Evolutionary conservation across 1,284 basidiomycete genomes (phyloP), one percentile per base, ranked within the genome.

Genomic region (Tilletia caries): DNA sequence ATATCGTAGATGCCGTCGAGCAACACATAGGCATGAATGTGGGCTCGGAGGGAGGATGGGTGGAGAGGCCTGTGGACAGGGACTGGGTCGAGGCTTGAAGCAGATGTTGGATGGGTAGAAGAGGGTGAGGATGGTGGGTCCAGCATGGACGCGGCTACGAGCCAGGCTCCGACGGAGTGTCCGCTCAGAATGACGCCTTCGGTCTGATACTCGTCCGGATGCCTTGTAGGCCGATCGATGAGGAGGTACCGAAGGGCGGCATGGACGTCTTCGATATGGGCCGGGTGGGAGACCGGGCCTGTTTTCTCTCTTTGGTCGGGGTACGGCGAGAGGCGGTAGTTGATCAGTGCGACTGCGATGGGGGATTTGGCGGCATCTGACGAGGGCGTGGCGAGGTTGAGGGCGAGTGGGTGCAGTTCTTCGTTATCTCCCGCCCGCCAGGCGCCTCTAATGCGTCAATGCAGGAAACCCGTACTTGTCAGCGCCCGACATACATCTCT

Each of bases 171-270:
- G 29, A 29, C 27, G 32, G 58, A 62, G 58, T 62, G 58, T 27
- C 58, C 58, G 13, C 29, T 23, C 33, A 62, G n/a, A 15, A 62
- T 23, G 15, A 62, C 58, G 29, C 34, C 18, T 8, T 62, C 10
- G 3, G 58, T 62, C 15, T 34, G 29, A 33, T 62, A 62, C 32
- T 62, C 58, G 27, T 12, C 32, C 18, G 13, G 10, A 25, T 52
- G 60, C 43, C 27, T 33, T n/a, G 71, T 58, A 15, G 71, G 71
- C 33, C 65, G 50, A 20, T 69, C 68, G 12, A 72, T 54, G 23
- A 72, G 58, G 33, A 64, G 67, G 44, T 72, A 72, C 3, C 68
- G 70, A 18, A 72, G 52, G 3, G 68, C 64, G 12, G 71, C 71
- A 50, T 72, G 68, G n/a, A 66, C 68, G 37, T 64, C 68, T 52